Base-by-base conservation (phyloP, 129 eudicot species). In the Cynara cardunculus region DNA sequence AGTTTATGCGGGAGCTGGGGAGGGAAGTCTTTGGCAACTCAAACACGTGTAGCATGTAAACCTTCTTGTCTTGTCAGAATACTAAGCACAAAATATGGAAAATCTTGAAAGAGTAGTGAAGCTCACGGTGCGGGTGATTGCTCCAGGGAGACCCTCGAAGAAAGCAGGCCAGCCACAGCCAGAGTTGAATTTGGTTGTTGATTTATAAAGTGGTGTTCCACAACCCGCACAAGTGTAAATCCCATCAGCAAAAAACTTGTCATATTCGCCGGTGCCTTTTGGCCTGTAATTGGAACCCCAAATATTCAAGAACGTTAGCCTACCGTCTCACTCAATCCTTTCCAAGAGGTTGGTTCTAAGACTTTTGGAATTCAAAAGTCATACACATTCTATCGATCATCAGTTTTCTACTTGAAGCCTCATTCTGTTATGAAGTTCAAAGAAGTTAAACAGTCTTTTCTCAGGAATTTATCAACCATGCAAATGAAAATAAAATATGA, bases 161-260 rank as follows among this genome's bases (percentile, higher is more conserved):
- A 95, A 92, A 69, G 99, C 99, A 19, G 99, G 99, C 99, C 99
- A 95, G 61, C 99, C 97, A 53, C 99, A 95, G 24, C 97, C 97
- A 34, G 99, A 95, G 85, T 92, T 84, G 84, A 95, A 95, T 65
- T 95, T 95, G 80, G 99, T 89, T 19, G 92, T 84, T 24, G 99
- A 92, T 88, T 88, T 92, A 71, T 95, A 95, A 1, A 95, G 91
- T 30, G 99, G 98, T 8, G 92, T 92, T 49, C 89, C 89, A 61
- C 99, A 96, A 32, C 97, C 97, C 73, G 90, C 97, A 83, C 99
- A 96, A 10, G 87, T 91, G 67, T 96, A 93, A 83, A 89, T 46
- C 24, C 98, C 98, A 9, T 89, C 97, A 0, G 71, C 86, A 72
- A 78, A 96, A 32, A 82, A 80, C 88, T 96, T 96, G 86, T 92